These are phyloP conservation scores for Phytophthora syringae DNA, from an alignment of 352 stramenopile genomes.

Conservation along the genomic window DNA sequence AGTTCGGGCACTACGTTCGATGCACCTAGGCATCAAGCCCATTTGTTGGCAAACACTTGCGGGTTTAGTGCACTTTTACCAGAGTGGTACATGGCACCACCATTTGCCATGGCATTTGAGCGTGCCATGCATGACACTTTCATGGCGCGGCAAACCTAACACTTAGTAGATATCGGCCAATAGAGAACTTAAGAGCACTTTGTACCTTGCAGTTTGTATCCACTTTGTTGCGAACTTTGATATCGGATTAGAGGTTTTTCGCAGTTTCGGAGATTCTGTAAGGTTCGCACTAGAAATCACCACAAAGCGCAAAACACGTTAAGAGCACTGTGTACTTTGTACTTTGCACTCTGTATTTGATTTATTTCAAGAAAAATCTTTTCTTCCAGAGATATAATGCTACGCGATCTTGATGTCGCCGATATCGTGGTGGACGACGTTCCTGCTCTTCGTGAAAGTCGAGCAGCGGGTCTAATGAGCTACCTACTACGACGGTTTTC, in stretches of 20 bases:
- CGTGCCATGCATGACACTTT: too few species aligned
- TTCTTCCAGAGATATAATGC: not conserved
- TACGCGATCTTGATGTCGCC: not conserved
- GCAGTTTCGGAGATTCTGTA: not conserved
- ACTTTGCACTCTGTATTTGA: slow-evolving; percentile 1
- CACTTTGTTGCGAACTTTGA: not conserved
- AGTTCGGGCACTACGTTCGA: too few species aligned
- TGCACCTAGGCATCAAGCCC: too few species aligned
- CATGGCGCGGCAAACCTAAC: too few species aligned
- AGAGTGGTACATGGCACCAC: too few species aligned
- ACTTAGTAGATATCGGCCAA: too few species aligned
- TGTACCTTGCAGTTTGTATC: not conserved
- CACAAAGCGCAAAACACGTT: not conserved
- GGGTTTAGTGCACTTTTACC: too few species aligned
- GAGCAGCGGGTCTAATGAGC: not conserved
- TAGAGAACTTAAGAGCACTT: too few species aligned
- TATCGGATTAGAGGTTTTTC: not conserved
- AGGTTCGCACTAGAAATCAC: not conserved
- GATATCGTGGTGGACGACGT: slow-evolving; percentile 1
- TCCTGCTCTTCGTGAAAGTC: not conserved
- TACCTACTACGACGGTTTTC: slow-evolving; percentile 3
- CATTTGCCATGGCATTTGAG: too few species aligned
- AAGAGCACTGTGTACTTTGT: not conserved
- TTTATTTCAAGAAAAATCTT: too few species aligned
- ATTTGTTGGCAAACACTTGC: too few species aligned